Evolutionary conservation across 164 flowering plant species (phyloP), one percentile per base, ranked within the genome.

Genomic region (Nelumbo lutea): DNA sequence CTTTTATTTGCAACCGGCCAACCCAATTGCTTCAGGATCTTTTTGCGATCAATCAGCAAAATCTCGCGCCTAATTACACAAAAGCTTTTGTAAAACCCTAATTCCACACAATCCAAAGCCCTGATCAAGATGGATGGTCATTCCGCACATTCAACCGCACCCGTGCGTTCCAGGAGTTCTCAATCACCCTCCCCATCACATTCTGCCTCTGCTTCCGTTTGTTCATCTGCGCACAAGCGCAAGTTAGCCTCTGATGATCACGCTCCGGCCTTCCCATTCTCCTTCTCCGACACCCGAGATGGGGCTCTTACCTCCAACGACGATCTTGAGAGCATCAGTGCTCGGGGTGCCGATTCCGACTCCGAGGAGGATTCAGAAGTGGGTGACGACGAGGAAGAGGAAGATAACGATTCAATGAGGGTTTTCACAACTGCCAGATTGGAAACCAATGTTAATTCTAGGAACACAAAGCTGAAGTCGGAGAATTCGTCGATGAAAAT

Each of bases 311-410:
- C 91, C 61, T 83, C 97, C 64, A 88, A 85, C 64, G 98, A 95
- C 67, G 98, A 94, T 70, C 96, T 94, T 45, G 98, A 92, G 79
- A 90, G 97, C 87, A 86, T 92, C 79, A 86, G 91, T 72, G 99
- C 96, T 14, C 95, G 92, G 67, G 90, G 83, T 14, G 85, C 79
- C 5, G 86, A 81, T 52, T 78, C 87, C 68, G 91, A 84, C 70
- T 83, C 88, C 65, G 87, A 83, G 52, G 87, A 84, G 10, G 88
- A 85, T 51, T 83, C 87, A 3, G 90, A 83, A 48, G 91, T 79
- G 42, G 88, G 77, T 6, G 93, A 78, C 3, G 92, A 85, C 43
- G 64, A 68, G 27, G 98, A 88, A 9, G 94, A 85, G 5, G 85
- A 84, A 59, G 87, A 87, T 52, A 80, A 90, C 42, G 87, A 85